Evolutionary conservation across 345 rosid genomes (phyloP).

Genomic region (Limnanthes douglasii): DNA sequence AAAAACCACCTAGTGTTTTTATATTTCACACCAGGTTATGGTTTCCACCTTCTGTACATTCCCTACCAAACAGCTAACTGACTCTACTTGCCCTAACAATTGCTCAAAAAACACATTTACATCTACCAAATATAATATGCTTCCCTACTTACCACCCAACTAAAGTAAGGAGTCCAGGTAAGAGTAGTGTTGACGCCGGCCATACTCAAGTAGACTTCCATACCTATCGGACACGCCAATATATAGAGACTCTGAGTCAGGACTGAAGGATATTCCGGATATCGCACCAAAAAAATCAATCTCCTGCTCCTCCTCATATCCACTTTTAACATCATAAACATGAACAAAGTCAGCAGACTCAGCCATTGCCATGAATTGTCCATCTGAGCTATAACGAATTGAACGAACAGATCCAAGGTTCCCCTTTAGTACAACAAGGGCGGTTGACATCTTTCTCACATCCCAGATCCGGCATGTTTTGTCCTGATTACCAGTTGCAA

Average conservation of each 20-base stretch:
- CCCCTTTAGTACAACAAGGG: slow-evolving; percentile 50
- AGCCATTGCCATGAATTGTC: slow-evolving; percentile 52
- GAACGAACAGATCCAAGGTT: slow-evolving; percentile 66
- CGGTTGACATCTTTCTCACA: slow-evolving; percentile 33
- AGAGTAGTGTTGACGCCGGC: slow-evolving; percentile 43
- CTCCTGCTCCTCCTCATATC: slow-evolving; percentile 58
- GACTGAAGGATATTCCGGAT: slow-evolving; percentile 69
- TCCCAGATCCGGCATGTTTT: slow-evolving; percentile 76
- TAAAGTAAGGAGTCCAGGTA: slow-evolving; percentile 51
- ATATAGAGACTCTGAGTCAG: slow-evolving; percentile 62
- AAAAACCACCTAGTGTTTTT: too few relatives aligned
- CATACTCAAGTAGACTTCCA: slow-evolving; percentile 72
- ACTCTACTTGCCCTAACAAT: too few relatives aligned
- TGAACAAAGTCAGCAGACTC: slow-evolving; percentile 89
- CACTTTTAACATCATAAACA: slow-evolving; percentile 39
- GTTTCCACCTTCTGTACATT: slow-evolving; percentile 16
- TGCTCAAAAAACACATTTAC: too few relatives aligned
- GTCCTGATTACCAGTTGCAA: slow-evolving; percentile 80
- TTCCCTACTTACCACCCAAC: slow-evolving; percentile 11
- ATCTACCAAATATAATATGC: too few relatives aligned
- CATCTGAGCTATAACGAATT: slow-evolving; percentile 50
- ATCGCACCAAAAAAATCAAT: slow-evolving; percentile 81
- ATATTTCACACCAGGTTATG: too few relatives aligned
- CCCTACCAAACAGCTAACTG: too few relatives aligned
- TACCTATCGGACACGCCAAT: slow-evolving; percentile 82